Base-by-base conservation (phyloP, 768 basidiomycete species). In the Mycena kentingensis region DNA sequence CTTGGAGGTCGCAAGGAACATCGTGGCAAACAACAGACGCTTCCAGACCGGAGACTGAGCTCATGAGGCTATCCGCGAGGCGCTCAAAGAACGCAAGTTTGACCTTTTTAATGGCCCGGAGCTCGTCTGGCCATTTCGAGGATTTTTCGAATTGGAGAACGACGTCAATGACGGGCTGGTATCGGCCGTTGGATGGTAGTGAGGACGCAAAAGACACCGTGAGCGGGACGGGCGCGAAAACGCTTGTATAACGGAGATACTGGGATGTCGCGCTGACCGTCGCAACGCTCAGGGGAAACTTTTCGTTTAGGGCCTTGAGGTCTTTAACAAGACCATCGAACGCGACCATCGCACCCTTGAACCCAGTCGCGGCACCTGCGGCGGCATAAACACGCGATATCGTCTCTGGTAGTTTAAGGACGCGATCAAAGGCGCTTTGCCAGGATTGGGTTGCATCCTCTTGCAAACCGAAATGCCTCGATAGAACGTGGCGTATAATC, bases 91-190 rank as follows among this genome's bases (percentile, higher is more conserved):
- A 88, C 0, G 95, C 96, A 1, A 96, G 74, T 67, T 98, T 98
- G 69, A 93, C 87, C 57, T 92, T 92, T 67, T 97, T 96, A 41
- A 98, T 89, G 0, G 94, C 93, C 16, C 76, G 78, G 4, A 98
- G 78, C 58, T 98, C 93, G 63, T 98, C 95, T 0, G 97, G 96
- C 97, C 97, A 99, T 55, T 82, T 82, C 0, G 87, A 84, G 0
- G 93, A 96, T 55, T 87, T 89, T 66, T 98, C 96, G 62, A 98
- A 97, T 67, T 95, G 89, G 27, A 98, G 69, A 21, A 93, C 67
- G 42, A 93, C 72, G 13, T 88, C 81, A 57, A 93, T 88, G 3
- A 81, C 77, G 0, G 86, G 81, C 12, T 87, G 65, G 64, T 87
- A 88, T 10, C 82, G 80, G 10, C 88, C 82, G 47, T 81, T 81